These are phyloP conservation scores for Mycoemilia scoparia DNA, from an alignment of 192 early-diverging fungal genomes.

Conservation along the genomic window DNA sequence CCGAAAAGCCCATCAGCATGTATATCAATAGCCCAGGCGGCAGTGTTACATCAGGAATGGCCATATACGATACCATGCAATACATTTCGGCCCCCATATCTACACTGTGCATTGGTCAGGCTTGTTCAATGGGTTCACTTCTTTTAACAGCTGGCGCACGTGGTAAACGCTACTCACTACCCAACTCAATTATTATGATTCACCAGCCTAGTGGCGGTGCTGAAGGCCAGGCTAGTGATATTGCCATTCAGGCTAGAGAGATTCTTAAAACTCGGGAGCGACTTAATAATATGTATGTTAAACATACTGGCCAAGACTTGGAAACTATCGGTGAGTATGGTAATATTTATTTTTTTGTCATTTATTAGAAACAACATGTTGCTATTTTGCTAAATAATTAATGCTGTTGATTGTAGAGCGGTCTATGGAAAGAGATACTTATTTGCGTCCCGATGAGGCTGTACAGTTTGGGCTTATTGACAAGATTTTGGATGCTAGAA, in stretches of 20 bases:
- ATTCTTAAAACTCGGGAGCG: conserved; percentile 71
- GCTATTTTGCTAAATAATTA: not conserved
- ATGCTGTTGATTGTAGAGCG: too few species aligned
- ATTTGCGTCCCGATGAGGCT: conserved; percentile 81
- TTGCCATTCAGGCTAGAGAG: conserved; percentile 92
- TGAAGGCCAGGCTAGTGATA: conserved; percentile 84
- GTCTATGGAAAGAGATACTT: conserved; percentile 86
- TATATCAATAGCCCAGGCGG: conserved; percentile 98
- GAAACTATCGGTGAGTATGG: conserved; percentile 72
- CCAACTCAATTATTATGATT: conserved; percentile 89
- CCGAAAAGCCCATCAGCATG: conserved; percentile 79
- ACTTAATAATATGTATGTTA: conserved; percentile 70
- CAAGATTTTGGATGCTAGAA: conserved; percentile 61
- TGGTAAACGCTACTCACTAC: conserved; percentile 70
- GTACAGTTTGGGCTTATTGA: conserved; percentile 85
- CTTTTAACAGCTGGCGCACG: conserved; percentile 76
- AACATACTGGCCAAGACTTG: conserved; percentile 68
- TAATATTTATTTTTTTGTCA: conserved; percentile 7
- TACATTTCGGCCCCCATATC: conserved; percentile 85
- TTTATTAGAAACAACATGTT: not conserved
- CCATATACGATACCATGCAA: conserved; percentile 79
- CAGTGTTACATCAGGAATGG: conserved; percentile 86
- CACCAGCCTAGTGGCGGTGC: conserved; percentile 96
- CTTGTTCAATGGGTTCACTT: conserved; percentile 95
- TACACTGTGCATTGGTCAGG: conserved; percentile 92